These are phyloP conservation scores for Dichomitus squalens DNA, from an alignment of 1,284 basidiomycete species.

Conservation along the genomic window DNA sequence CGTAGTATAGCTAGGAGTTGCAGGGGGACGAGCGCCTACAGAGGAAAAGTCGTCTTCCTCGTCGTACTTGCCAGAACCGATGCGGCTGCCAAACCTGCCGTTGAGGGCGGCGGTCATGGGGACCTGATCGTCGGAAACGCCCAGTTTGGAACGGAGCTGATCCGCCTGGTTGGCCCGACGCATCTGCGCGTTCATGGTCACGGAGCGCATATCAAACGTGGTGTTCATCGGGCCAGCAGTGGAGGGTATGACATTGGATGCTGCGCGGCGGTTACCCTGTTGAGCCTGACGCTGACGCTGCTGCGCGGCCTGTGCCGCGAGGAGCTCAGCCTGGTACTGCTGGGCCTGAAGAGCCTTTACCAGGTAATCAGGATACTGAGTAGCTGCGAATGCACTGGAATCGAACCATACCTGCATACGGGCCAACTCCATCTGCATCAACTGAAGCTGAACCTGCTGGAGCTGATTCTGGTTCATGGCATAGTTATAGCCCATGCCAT, in stretches of 20 bases:
- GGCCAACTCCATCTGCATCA: constrained; percentile 80
- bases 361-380: neutral
- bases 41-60: constrained; percentile 42
- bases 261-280: constrained; percentile 43
- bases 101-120: constrained; percentile 81
- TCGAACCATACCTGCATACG: constrained; percentile 65
- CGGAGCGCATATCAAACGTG: constrained; percentile 62
- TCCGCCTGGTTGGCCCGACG: constrained; percentile 71
- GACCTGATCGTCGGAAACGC: constrained; percentile 56
- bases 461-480: constrained; percentile 44
- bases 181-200: constrained; percentile 51
- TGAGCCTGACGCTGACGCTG: constrained; percentile 41
- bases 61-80: constrained; percentile 43
- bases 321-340: constrained; percentile 59
- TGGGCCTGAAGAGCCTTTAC: constrained; percentile 56
- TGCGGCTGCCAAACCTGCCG: constrained; percentile 73
- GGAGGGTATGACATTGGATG: constrained; percentile 60
- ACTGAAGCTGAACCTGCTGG: constrained; percentile 73
- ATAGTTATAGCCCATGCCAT: constrained; percentile 51
- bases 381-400: neutral
- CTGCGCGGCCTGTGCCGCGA: constrained; percentile 36
- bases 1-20: constrained; percentile 64
- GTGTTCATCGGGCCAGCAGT: constrained; percentile 67
- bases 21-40: constrained; percentile 38
- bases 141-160: constrained; percentile 59